Evolutionary conservation across 768 basidiomycete species (phyloP).

Genomic region (Calvatia gigantea): DNA sequence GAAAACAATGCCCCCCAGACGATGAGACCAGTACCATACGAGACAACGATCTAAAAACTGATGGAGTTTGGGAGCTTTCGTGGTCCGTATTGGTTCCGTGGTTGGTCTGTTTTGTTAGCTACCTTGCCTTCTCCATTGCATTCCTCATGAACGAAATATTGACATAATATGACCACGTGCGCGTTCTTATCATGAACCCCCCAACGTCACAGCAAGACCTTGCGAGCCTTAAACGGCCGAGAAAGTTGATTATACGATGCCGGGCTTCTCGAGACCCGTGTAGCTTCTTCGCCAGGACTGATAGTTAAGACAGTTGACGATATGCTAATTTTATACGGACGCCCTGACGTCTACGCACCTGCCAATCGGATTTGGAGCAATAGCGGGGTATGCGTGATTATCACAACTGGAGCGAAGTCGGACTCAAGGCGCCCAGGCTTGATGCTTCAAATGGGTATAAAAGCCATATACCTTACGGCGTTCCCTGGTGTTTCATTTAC

Average conservation of each 20-base stretch:
- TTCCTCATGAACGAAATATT: slow-evolving; percentile 7
- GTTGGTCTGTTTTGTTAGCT: slow-evolving; percentile 21
- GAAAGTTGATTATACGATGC: no score
- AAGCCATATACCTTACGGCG: slow-evolving; percentile 11
- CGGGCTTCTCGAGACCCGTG: no score
- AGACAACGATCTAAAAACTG: slow-evolving; percentile 89
- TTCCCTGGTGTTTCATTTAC: slow-evolving; percentile 4
- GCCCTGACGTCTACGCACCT: no score
- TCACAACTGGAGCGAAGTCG: no score
- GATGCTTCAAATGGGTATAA: neutral
- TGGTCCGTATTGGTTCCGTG: slow-evolving; percentile 19
- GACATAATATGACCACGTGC: slow-evolving; percentile 19
- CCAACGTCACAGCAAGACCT: neutral
- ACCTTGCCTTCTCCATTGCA: slow-evolving; percentile 20
- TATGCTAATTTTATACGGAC: no score
- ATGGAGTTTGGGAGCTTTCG: slow-evolving; percentile 5
- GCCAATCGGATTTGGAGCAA: no score
- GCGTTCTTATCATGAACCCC: neutral
- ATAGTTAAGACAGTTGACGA: no score
- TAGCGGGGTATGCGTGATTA: no score
- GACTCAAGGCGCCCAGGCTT: neutral
- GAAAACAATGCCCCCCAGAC: slow-evolving; percentile 85
- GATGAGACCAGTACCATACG: slow-evolving; percentile 89
- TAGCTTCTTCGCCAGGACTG: no score
- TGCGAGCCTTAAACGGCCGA: no score